A percentile compares a stretch with the other conserved stretches of the same genome.
These are phyloP conservation scores for Kwoniella sp. DNA, from an alignment of 768 basidiomycete genomes.

Conservation along the genomic window DNA sequence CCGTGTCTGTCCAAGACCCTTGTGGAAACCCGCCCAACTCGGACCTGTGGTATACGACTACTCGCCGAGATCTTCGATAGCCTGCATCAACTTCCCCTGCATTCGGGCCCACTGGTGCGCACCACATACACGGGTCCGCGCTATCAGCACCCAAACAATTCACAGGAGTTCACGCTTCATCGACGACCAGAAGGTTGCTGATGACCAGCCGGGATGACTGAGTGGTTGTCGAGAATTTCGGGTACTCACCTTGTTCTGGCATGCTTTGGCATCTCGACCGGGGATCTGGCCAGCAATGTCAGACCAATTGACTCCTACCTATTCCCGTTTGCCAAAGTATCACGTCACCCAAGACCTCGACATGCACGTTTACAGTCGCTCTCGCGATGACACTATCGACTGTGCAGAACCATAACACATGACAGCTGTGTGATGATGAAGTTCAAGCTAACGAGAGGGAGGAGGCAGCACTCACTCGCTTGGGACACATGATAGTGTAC, in stretches of 20 bases:
- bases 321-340: not conserved
- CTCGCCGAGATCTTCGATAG: conserved; percentile 30
- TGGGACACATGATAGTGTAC: conserved; percentile 38
- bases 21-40: too few relatives aligned
- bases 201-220: not conserved
- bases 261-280: conserved; percentile 34
- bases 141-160: not conserved
- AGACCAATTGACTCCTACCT: conserved; percentile 35
- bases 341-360: not conserved
- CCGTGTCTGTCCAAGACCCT: too few relatives aligned
- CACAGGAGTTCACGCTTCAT: not conserved
- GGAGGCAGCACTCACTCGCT: conserved; percentile 21
- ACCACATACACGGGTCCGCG: too few relatives aligned
- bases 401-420: too few relatives aligned
- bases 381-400: too few relatives aligned
- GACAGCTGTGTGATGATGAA: not conserved
- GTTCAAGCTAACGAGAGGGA: not conserved
- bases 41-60: not conserved
- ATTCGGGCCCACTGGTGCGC: conserved; percentile 29
- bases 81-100: conserved; percentile 32
- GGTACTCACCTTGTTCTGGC: conserved; percentile 34
- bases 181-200: too few relatives aligned
- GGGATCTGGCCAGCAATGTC: conserved; percentile 30
- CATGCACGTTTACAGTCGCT: too few relatives aligned
- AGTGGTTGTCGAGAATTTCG: too few relatives aligned